Evolutionary conservation across 352 stramenopile genomes (phyloP).

Genomic region (Plasmopara halstedii): DNA sequence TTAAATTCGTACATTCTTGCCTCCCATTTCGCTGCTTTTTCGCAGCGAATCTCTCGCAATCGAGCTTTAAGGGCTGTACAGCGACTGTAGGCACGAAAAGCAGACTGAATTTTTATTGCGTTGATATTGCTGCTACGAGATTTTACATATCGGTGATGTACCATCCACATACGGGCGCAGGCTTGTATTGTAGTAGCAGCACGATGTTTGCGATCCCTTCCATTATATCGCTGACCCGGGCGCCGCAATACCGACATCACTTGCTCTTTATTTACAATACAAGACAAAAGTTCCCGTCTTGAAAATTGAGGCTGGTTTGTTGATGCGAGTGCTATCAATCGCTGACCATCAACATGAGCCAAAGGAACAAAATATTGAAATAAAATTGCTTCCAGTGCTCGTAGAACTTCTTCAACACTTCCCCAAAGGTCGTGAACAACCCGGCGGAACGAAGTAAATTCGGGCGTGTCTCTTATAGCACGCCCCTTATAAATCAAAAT

Average conservation of each 20-base stretch:
- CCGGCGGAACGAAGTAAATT: constrained; percentile 83
- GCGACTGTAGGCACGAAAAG: constrained; percentile 44
- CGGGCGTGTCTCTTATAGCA: constrained; percentile 70
- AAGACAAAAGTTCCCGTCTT: constrained; percentile 62
- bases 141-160: constrained; percentile 35
- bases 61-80: constrained; percentile 33
- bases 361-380: constrained; percentile 80
- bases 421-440: constrained; percentile 79
- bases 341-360: constrained; percentile 80
- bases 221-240: constrained; percentile 73
- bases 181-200: constrained; percentile 69
- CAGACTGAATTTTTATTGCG: constrained; percentile 50
- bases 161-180: constrained; percentile 55
- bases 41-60: constrained; percentile 27
- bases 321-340: constrained; percentile 57
- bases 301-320: constrained; percentile 48
- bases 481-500: constrained; percentile 86
- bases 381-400: constrained; percentile 64
- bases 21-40: constrained; percentile 37
- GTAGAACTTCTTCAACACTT: constrained; percentile 61
- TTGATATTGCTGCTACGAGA: constrained; percentile 32
- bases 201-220: constrained; percentile 50
- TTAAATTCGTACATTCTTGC: constrained; percentile 38
- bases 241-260: constrained; percentile 53
- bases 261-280: constrained; percentile 85